These are phyloP conservation scores for Lactarius trivialis DNA, from an alignment of 768 basidiomycete genomes.

Conservation along the genomic window DNA sequence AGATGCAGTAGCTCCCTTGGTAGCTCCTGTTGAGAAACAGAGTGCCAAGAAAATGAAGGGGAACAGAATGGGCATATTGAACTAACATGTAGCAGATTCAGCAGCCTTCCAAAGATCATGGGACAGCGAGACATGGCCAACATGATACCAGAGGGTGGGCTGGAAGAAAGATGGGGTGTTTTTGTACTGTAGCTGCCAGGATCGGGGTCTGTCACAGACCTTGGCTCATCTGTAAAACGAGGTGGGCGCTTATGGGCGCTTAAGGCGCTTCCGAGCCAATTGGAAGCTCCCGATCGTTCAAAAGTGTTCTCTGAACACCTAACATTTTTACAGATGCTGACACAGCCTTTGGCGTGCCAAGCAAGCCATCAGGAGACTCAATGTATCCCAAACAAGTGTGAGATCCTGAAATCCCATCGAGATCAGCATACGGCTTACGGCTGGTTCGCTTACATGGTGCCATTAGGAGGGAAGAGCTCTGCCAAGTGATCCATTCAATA, in stretches of 20 bases:
- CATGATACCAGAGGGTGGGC: not conserved
- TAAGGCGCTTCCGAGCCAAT: too few relatives aligned
- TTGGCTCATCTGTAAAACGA: too few relatives aligned
- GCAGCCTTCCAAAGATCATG: not conserved
- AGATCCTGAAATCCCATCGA: not conserved
- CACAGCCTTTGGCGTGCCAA: not conserved
- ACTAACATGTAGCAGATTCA: not conserved
- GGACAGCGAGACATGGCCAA: not conserved
- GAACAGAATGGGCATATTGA: not conserved
- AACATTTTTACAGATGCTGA: too few relatives aligned
- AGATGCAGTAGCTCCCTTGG: not conserved
- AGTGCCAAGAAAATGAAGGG: not conserved
- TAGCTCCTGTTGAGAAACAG: not conserved
- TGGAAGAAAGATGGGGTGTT: not conserved
- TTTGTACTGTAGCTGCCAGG: not conserved
- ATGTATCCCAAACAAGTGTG: not conserved
- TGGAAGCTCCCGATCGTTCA: too few relatives aligned
- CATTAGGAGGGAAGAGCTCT: not conserved
- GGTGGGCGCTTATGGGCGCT: too few relatives aligned
- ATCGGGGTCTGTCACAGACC: not conserved
- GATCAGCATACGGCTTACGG: not conserved
- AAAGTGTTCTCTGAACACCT: too few relatives aligned
- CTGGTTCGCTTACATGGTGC: not conserved
- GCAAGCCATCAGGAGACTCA: not conserved
- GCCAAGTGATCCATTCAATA: not conserved